These are phyloP conservation scores for Microbotryomycetes sp. DNA, from an alignment of 1,284 basidiomycete species.

Conservation along the genomic window DNA sequence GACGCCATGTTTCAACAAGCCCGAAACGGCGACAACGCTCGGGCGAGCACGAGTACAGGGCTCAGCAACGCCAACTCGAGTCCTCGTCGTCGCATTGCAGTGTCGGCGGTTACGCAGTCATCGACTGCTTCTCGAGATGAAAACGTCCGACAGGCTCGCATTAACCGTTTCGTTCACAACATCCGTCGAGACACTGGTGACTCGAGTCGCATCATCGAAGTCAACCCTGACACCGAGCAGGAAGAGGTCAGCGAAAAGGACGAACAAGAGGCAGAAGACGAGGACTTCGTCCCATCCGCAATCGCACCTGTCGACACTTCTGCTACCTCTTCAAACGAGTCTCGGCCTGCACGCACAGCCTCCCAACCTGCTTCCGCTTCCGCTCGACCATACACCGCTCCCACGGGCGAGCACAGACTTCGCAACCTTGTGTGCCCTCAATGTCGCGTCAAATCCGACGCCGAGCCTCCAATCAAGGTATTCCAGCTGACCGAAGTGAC, in stretches of 20 bases:
- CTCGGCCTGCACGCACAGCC: background rate
- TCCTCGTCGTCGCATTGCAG: background rate
- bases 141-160: background rate
- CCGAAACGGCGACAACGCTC: background rate
- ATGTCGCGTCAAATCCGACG: constrained; percentile 16
- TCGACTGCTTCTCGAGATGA: background rate
- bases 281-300: background rate
- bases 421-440: constrained; percentile 28
- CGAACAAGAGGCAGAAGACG: background rate
- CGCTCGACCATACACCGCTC: background rate
- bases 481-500: constrained; percentile 24
- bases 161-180: background rate
- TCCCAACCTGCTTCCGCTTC: background rate
- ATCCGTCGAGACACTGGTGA: background rate
- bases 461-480: constrained; percentile 9
- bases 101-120: background rate
- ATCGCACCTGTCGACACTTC: background rate
- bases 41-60: background rate
- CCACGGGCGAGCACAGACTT: constrained; percentile 12
- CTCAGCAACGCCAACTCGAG: background rate
- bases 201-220: constrained; percentile 1
- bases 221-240: constrained; percentile 6
- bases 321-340: background rate
- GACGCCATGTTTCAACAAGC: background rate
- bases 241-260: background rate